Evolutionary conservation across 495 filamentous ascomycete genomes (phyloP).

Genomic region (Terfezia claveryi): DNA sequence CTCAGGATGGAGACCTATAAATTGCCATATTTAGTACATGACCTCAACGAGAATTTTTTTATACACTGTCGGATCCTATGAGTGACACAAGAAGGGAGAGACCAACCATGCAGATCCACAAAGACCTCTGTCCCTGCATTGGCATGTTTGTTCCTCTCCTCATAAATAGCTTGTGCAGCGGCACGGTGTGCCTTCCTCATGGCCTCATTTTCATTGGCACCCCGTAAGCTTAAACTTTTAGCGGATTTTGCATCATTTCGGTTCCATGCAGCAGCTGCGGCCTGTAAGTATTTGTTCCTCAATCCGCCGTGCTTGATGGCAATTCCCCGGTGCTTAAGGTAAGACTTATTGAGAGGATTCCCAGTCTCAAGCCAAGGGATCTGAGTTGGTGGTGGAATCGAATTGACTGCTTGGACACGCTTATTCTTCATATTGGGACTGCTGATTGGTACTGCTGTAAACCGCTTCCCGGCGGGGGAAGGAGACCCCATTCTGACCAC

Average conservation of each 20-base stretch:
- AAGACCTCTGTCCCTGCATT: conserved; percentile 49
- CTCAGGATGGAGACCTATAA: conserved; percentile 58
- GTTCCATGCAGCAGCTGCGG: conserved; percentile 99
- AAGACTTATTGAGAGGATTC: conserved; percentile 70
- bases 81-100: background rate
- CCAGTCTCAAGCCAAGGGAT: conserved; percentile 96
- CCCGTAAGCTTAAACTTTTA: conserved; percentile 79
- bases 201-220: conserved; percentile 85
- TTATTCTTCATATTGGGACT: conserved; percentile 13
- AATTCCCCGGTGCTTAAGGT: conserved; percentile 79
- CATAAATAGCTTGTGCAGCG: conserved; percentile 76
- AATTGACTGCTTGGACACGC: conserved; percentile 22
- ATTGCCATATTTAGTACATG: background rate
- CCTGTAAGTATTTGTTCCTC: conserved; percentile 92
- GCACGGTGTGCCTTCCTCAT: conserved; percentile 96
- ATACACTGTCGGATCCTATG: background rate
- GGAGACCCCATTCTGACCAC: conserved; percentile 85
- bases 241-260: conserved; percentile 91
- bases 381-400: conserved; percentile 70
- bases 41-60: background rate
- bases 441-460: conserved; percentile 8
- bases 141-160: conserved; percentile 68
- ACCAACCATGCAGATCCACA: conserved; percentile 61
- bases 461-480: conserved; percentile 24
- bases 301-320: conserved; percentile 91